Percentiles rank a stretch among this genome's conserved stretches.
These are phyloP conservation scores for Diatrype stigma DNA, from an alignment of 2,329 filamentous ascomycete species.

Conservation along the genomic window DNA sequence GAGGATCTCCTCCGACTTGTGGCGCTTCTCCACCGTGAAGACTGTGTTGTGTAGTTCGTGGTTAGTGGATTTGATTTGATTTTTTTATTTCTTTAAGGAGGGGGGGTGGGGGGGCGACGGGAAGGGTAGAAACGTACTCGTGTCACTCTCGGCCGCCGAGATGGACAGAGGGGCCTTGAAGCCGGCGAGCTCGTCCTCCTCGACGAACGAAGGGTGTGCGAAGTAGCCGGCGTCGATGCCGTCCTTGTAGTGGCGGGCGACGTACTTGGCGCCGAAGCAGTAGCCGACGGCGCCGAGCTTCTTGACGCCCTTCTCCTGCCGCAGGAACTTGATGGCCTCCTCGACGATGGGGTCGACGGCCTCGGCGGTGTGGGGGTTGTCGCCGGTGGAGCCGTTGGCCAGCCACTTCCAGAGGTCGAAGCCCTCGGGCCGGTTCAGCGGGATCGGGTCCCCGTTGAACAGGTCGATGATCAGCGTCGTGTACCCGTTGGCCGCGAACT, in stretches of 20 bases:
- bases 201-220: slow-evolving; percentile 75
- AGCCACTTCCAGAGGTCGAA: slow-evolving; percentile 43
- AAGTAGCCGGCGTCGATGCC: slow-evolving; percentile 67
- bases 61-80: background rate
- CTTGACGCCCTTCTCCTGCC: slow-evolving; percentile 49
- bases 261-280: slow-evolving; percentile 75
- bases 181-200: slow-evolving; percentile 59
- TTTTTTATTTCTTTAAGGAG: background rate
- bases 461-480: slow-evolving; percentile 65
- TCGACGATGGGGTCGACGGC: slow-evolving; percentile 45
- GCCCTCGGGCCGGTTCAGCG: slow-evolving; percentile 42
- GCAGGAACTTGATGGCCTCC: slow-evolving; percentile 53
- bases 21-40: slow-evolving; percentile 60
- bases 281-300: slow-evolving; percentile 65
- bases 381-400: slow-evolving; percentile 39
- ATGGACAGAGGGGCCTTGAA: slow-evolving; percentile 68
- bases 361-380: slow-evolving; percentile 45
- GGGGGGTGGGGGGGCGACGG: no score
- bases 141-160: slow-evolving; percentile 59
- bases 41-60: slow-evolving; percentile 22
- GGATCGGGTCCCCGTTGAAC: slow-evolving; percentile 62
- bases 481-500: slow-evolving; percentile 71
- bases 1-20: slow-evolving; percentile 62
- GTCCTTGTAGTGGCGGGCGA: slow-evolving; percentile 60
- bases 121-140: slow-evolving; percentile 22